Base-by-base conservation (phyloP, 352 stramenopile species). In the Pythium sp. region DNA sequence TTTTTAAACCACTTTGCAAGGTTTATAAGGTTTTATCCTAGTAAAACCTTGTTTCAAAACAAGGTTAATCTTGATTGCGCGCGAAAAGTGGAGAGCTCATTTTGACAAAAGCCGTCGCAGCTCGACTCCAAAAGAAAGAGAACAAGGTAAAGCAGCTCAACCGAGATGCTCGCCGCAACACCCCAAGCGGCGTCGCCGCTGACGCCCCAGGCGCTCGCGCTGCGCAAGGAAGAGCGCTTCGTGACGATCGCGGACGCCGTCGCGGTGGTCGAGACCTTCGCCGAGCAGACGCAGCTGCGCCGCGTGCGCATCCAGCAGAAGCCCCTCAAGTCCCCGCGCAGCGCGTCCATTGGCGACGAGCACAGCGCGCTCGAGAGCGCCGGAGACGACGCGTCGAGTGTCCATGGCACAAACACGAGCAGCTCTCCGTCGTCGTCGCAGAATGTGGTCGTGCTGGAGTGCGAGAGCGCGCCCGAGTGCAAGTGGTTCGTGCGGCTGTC, bases 401-500 rank as follows among this genome's bases (percentile, higher is more conserved):
- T n/a, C 46, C 43, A 9, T 6, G 58, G 46, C 14, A 65, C 60
- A 4, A 67, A 5, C 18, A 51, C 28, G 20, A 60, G n/a, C 30
- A 51, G 34, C 20, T 63, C 53, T 15, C 24, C 51, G 1, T 26
- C 51, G 6, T 36, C 69, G 28, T 74, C 69, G 34, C 58, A 58
- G 24, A 85, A 91, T 70, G 71, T 74, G 20, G 75, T 89, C 12
- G 70, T 89, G 32, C 38, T 92, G 43, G 84, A 90, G 71, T 92
- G 84, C 63, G 79, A 82, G 62, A 80, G 81, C 64, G 80, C 84
- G 36, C 84, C 84, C 8, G 67, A 72, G 58, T 92, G 84, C 77
- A 92, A 89, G 68, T 92, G 84, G 84, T 92, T 90, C 58, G 84
- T 92, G 73, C 78, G 79, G 5, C 67, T 92, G 54, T 75, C 72